These are phyloP conservation scores for Hortiboletus flavorubellus DNA, from an alignment of 768 basidiomycete genomes.

Conservation along the genomic window DNA sequence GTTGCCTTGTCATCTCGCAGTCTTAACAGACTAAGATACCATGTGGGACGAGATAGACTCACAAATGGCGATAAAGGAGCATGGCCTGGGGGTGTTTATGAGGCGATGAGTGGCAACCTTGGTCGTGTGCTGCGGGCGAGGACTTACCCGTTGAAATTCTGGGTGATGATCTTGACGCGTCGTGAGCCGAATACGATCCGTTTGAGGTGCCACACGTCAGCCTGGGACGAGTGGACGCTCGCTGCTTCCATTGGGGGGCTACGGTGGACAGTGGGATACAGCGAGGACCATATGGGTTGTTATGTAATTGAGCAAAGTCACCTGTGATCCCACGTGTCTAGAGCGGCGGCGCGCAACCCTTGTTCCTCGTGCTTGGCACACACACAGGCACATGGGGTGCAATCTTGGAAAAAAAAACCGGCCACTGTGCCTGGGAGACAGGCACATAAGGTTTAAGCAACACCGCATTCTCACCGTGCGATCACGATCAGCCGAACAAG, in stretches of 20 bases:
- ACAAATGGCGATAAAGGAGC: conserved; percentile 91
- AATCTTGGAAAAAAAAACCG: too few species aligned
- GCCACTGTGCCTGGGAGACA: not conserved
- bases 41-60: not conserved
- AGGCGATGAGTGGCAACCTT: not conserved
- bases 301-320: too few species aligned
- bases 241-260: not conserved
- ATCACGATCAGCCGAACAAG: not conserved
- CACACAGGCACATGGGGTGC: too few species aligned
- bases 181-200: conserved; percentile 49
- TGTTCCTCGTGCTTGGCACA: too few species aligned
- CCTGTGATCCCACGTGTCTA: too few species aligned
- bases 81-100: conserved; percentile 52
- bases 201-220: conserved; percentile 79
- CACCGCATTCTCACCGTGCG: too few species aligned
- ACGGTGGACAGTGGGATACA: too few species aligned
- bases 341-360: too few species aligned
- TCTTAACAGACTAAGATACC: not conserved
- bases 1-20: conserved; percentile 52
- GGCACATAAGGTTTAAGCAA: not conserved
- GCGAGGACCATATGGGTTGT: too few species aligned
- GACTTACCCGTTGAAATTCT: conserved; percentile 80
- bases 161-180: conserved; percentile 65
- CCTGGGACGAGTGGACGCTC: conserved; percentile 27
- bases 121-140: not conserved